phyloP scores from a whole-genome alignment of 1,139 yeast genomes.

The Ogataea hybrid region DNA sequence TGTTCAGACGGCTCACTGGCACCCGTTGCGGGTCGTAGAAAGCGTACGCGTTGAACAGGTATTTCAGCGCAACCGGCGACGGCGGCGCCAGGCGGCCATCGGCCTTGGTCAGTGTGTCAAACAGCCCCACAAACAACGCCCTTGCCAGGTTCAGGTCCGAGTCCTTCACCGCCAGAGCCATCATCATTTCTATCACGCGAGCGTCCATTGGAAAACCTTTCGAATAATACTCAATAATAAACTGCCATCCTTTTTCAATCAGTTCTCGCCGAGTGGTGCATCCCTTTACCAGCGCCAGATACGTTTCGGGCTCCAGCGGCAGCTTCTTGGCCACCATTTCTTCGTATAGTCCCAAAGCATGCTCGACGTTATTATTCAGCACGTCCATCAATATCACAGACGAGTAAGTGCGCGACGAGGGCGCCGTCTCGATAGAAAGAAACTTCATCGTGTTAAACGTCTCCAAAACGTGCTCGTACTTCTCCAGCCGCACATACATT shows the following conservation, averaged over 20 bases:
- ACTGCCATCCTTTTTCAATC: slow-evolving; percentile 70
- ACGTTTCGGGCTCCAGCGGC: slow-evolving; percentile 30
- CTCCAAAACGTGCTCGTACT: slow-evolving; percentile 62
- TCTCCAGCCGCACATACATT: slow-evolving; percentile 56
- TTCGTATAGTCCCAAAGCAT: slow-evolving; percentile 70
- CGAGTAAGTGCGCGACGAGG: slow-evolving; percentile 66
- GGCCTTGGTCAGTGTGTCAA: slow-evolving; percentile 25
- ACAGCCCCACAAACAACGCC: slow-evolving; percentile 50
- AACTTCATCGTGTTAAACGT: slow-evolving; percentile 87
- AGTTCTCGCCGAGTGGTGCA: slow-evolving; percentile 56
- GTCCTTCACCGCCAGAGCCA: slow-evolving; percentile 71
- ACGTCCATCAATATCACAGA: slow-evolving; percentile 68
- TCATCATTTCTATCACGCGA: slow-evolving; percentile 62
- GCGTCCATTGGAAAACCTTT: slow-evolving; percentile 48
- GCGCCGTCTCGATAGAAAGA: slow-evolving; percentile 59
- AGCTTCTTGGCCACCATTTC: slow-evolving; percentile 51
- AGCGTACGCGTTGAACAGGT: slow-evolving; percentile 57
- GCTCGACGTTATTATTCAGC: slow-evolving; percentile 60
- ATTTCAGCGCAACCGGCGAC: slow-evolving; percentile 48
- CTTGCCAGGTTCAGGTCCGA: slow-evolving; percentile 78
- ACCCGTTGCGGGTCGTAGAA: slow-evolving; percentile 31
- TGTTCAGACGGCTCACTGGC: slow-evolving; percentile 36
- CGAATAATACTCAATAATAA: slow-evolving; percentile 63
- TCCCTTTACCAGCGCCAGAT: slow-evolving; percentile 68
- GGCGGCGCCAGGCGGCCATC: slow-evolving; percentile 28